A percentile compares a stretch with the other conserved stretches of the same genome.
Evolutionary conservation across 1,284 basidiomycete species (phyloP).

Genomic region (Takashimella koratensis): DNA sequence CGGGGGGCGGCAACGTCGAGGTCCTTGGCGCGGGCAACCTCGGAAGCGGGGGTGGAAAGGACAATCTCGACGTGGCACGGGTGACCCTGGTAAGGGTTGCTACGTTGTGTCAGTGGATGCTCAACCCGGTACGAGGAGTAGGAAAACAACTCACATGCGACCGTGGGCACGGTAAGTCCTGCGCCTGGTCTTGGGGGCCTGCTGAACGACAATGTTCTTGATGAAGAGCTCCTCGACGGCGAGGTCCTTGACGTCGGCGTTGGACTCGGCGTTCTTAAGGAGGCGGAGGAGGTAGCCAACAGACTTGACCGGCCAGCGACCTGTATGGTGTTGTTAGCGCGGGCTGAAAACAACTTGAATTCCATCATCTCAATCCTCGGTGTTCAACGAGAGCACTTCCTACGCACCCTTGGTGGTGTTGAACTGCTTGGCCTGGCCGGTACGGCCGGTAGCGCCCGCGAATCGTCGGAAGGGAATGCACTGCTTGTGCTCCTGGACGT

Average conservation of each 20-base stretch:
- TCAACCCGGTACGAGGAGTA: background rate
- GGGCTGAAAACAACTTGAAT: background rate
- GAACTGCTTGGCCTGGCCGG: slow-evolving; percentile 96
- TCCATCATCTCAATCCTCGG: background rate
- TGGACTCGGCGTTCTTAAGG: slow-evolving; percentile 98
- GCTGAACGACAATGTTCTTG: slow-evolving; percentile 97
- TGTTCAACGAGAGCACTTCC: background rate
- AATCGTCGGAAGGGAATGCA: slow-evolving; percentile 96
- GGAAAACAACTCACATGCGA: slow-evolving; percentile 58
- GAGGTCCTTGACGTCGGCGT: slow-evolving; percentile 97
- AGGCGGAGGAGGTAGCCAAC: slow-evolving; percentile 92
- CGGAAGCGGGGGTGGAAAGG: slow-evolving; percentile 68
- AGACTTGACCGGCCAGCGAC: slow-evolving; percentile 99
- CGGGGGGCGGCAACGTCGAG: slow-evolving; percentile 54
- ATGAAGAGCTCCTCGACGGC: slow-evolving; percentile 88
- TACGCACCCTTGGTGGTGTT: slow-evolving; percentile 87
- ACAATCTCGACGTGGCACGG: slow-evolving; percentile 95
- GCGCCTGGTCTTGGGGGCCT: slow-evolving; percentile 99
- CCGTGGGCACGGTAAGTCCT: slow-evolving; percentile 99
- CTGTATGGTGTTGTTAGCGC: slow-evolving; percentile 48
- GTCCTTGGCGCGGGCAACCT: slow-evolving; percentile 87
- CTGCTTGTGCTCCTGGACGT: slow-evolving; percentile 96
- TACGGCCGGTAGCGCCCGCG: slow-evolving; percentile 93
- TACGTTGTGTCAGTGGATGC: slow-evolving; percentile 3
- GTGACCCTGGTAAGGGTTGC: slow-evolving; percentile 83